These are phyloP conservation scores for Sarocladium strictum DNA, from an alignment of 2,329 filamentous ascomycete genomes.

Conservation along the genomic window DNA sequence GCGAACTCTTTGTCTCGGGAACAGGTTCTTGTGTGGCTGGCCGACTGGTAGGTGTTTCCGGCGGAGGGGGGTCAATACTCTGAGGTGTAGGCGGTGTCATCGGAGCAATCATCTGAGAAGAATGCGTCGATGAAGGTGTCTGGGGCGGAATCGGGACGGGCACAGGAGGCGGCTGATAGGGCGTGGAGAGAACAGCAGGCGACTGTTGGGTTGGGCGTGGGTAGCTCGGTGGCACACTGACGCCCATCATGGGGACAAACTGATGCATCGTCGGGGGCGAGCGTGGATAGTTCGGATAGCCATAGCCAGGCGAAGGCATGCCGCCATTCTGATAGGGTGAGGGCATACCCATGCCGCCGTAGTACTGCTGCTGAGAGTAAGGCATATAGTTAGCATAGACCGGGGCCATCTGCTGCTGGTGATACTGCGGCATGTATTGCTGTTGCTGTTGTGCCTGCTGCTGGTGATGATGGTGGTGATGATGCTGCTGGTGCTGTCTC, in stretches of 20 bases:
- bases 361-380: constrained; percentile 39
- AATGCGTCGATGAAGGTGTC: constrained; percentile 49
- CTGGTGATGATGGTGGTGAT: constrained; percentile 12
- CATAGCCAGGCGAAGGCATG: constrained; percentile 40
- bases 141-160: constrained; percentile 38
- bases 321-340: constrained; percentile 51
- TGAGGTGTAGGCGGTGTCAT: constrained; percentile 43
- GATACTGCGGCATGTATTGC: constrained; percentile 29
- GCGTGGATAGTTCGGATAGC: constrained; percentile 41
- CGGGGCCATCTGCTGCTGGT: constrained; percentile 31
- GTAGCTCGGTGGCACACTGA: constrained; percentile 40
- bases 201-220: constrained; percentile 42
- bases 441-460: constrained; percentile 14
- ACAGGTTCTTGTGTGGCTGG: constrained; percentile 13
- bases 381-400: constrained; percentile 44
- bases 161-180: constrained; percentile 48
- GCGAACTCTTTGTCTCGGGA: constrained; percentile 12
- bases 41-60: constrained; percentile 3
- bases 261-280: constrained; percentile 47
- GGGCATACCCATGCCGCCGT: constrained; percentile 43
- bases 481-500: constrained; percentile 12
- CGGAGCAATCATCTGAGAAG: constrained; percentile 34
- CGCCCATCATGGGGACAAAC: constrained; percentile 46
- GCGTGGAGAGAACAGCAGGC: constrained; percentile 48
- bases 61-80: constrained; percentile 20